Base-by-base conservation (phyloP, 306 rosid species). In the Pterocarpus santalinus region DNA sequence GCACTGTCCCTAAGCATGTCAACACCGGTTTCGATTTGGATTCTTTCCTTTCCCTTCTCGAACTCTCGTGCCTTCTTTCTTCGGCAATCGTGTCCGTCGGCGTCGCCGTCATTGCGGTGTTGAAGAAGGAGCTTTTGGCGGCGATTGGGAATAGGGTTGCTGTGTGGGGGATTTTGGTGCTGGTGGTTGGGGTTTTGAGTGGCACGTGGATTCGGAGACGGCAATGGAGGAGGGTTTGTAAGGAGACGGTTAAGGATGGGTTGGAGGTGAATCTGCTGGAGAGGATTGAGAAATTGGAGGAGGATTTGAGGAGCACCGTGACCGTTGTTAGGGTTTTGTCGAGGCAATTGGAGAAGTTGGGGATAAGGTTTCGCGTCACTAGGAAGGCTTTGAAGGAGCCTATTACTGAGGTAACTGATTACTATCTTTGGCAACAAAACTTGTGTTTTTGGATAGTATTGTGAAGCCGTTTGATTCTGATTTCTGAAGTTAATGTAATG, bases 261-360 rank as follows among this genome's bases (percentile, higher is more conserved):
- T 47, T 83, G 90, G 90, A 95, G 86, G 90, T 91, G 69, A 87
- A 89, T 80, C 83, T 93, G 85, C 69, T 91, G 38, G 89, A 85
- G 86, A 86, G 97, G 87, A 75, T 95, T 76, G 94, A 87, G 86
- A 93, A 89, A 79, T 80, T 95, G 86, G 98, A 95, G 74, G 96
- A 83, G 82, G 98, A 95, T 81, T 82, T 91, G 80, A 86, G 76
- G 85, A 93, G 84, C 72, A 84, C 92, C 10, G 75, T 79, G 1
- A 86, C 89, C 1, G 73, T 90, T 41, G 64, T 87, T 76, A 84
- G 90, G 88, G 96, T 82, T 75, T 80, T 95, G 85, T 90, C 97
- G 3, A 87, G 99, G 81, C 92, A 95, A 89, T 88, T 93, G 62
- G 98, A 95, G 92, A 95, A 95, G 83, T 84, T 95, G 90, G 94